Evolutionary conservation across 306 rosid genomes (phyloP).

Genomic region (Abrus precatorius): DNA sequence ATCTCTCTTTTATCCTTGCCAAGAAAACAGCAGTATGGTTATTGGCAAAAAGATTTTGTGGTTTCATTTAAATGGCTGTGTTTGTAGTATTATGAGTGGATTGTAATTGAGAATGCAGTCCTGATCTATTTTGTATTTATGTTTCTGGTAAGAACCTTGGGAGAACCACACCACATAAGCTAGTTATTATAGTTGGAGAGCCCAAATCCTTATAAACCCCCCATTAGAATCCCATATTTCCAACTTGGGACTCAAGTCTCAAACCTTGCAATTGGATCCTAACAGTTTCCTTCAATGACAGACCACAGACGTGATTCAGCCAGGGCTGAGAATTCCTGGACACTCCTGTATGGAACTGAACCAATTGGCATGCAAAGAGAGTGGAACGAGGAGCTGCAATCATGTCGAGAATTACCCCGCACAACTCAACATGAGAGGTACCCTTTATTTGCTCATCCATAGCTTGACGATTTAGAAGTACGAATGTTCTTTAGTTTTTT

Average conservation of each 20-base stretch:
- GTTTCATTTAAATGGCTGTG: not conserved
- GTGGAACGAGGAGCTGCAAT: slow-evolving; percentile 97
- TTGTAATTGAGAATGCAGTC: slow-evolving; percentile 36
- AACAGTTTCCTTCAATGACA: slow-evolving; percentile 46
- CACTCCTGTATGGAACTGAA: slow-evolving; percentile 86
- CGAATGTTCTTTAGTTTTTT: slow-evolving; percentile 27
- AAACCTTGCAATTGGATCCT: no score
- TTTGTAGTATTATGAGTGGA: not conserved
- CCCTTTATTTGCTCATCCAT: slow-evolving; percentile 4
- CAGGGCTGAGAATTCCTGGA: slow-evolving; percentile 85
- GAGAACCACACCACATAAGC: no score
- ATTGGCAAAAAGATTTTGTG: not conserved
- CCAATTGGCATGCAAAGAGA: slow-evolving; percentile 93
- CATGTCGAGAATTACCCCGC: slow-evolving; percentile 91
- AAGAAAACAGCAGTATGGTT: not conserved
- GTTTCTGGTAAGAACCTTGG: not conserved
- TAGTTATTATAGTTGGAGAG: no score
- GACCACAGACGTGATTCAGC: slow-evolving; percentile 82
- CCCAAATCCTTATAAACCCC: no score
- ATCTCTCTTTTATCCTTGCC: not conserved
- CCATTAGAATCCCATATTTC: no score
- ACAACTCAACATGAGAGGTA: slow-evolving; percentile 81
- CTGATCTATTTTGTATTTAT: slow-evolving; percentile 15
- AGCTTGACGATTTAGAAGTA: slow-evolving; percentile 8
- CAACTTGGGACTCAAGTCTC: no score